phyloP scores from a whole-genome alignment of 768 basidiomycete species.

The Tephrocybe sp. region DNA sequence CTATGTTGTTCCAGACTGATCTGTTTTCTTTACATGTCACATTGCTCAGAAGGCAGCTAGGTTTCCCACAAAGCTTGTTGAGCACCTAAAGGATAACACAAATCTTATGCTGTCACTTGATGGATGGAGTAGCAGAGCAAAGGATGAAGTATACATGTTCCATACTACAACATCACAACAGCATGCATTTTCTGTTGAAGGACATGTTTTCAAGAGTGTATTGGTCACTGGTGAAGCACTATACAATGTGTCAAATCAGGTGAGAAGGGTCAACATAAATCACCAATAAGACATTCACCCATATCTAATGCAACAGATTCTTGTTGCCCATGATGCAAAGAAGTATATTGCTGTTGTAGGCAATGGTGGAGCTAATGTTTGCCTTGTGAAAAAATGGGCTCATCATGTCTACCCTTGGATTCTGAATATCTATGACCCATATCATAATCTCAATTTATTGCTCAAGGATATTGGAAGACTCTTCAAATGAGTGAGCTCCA shows the following conservation, averaged over 20 bases:
- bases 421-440: background rate
- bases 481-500: constrained; percentile 22
- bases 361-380: background rate
- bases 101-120: background rate
- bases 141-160: constrained; percentile 8
- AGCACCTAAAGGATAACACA: background rate
- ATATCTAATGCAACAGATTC: no score
- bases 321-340: no score
- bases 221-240: no score
- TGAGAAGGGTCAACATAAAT: no score
- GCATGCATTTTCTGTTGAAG: no score
- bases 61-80: background rate
- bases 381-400: no score
- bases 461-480: constrained; percentile 26
- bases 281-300: no score
- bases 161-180: no score
- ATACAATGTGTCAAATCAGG: no score
- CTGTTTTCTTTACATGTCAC: background rate
- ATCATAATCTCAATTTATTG: no score
- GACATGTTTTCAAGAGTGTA: no score
- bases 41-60: background rate
- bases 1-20: no score
- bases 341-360: background rate
- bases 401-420: background rate
- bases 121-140: background rate